Evolutionary conservation across 345 rosid genomes (phyloP), one percentile per base, ranked within the genome.

Genomic region (Turnera subulata): DNA sequence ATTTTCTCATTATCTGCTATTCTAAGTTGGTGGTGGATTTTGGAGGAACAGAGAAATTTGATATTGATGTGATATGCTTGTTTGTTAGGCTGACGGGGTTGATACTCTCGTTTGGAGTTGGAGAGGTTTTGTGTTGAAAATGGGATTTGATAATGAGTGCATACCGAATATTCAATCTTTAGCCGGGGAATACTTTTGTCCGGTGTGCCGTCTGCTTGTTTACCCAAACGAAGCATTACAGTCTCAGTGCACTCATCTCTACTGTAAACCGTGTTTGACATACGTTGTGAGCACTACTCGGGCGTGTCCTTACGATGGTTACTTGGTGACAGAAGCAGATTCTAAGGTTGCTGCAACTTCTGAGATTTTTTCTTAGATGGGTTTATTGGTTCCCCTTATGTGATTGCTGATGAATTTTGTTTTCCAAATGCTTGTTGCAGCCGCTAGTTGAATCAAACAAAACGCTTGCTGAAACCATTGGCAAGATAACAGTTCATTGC

Each of bases 121-220:
- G 53, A 64, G 70, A 10, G 25, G 40, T 32, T 43, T 13, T 21
- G 9, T 42, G 32, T 38, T 48, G 50, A 22, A 47, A 25, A 84
- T 89, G 97, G 97, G 97, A 8, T 89, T 82, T 62, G 88, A 87
- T 61, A 87, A 80, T 8, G 87, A 84, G 60, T 86, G 94, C 70
- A 73, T 89, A 55, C 50, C 67, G 35, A 86, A 82, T 70, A 84
- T 84, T 59, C 86, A 89, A 70, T 77, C 84, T 50, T 69, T 89
- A 15, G 73, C 91, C 5, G 85, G 86, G 21, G 94, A 86, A 74
- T 82, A 78, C 67, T 89, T 89, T 63, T 89, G 97, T 55, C 84
- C 94, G 8, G 85, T 86, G 45, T 89, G 95, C 58, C 84, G 87
- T 6, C 50, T 82, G 51, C 89, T 89, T 12, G 80, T 89, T 25